Percentiles rank a stretch among this genome's conserved stretches.
Evolutionary conservation across 2,329 filamentous ascomycete genomes (phyloP).

Genomic region (Aspergillus sojae): DNA sequence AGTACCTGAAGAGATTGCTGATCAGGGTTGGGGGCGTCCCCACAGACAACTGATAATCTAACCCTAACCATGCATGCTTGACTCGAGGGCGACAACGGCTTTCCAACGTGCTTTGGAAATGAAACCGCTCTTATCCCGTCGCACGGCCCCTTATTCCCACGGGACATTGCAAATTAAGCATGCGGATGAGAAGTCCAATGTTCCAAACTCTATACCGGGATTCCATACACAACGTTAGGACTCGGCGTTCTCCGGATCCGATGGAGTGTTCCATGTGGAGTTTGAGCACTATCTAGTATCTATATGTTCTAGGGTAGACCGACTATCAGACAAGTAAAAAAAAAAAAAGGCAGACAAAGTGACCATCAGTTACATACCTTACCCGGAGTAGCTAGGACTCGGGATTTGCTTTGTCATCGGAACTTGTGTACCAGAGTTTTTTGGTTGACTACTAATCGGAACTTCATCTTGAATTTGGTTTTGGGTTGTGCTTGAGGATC

Average conservation of each 20-base stretch:
- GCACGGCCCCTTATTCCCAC: neutral
- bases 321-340: neutral
- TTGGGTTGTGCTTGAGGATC: conserved; percentile 1
- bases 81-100: conserved; percentile 1
- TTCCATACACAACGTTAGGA: neutral
- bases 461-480: neutral
- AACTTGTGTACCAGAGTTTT: neutral
- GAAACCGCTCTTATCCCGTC: neutral
- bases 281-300: neutral
- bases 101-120: neutral
- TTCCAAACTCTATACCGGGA: neutral
- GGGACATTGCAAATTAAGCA: neutral
- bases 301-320: neutral
- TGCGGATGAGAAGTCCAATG: neutral
- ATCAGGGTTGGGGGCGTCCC: conserved; percentile 3
- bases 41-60: conserved; percentile 5
- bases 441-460: neutral
- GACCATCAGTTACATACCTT: neutral
- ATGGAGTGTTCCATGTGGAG: neutral
- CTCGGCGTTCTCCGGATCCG: neutral
- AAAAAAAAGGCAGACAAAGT: neutral
- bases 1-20: conserved; percentile 10
- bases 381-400: neutral
- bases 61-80: neutral
- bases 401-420: neutral